Percentiles rank a stretch among this genome's conserved stretches.
phyloP scores from a whole-genome alignment of 192 early-diverging fungal species.

The Coemansia sp. region DNA sequence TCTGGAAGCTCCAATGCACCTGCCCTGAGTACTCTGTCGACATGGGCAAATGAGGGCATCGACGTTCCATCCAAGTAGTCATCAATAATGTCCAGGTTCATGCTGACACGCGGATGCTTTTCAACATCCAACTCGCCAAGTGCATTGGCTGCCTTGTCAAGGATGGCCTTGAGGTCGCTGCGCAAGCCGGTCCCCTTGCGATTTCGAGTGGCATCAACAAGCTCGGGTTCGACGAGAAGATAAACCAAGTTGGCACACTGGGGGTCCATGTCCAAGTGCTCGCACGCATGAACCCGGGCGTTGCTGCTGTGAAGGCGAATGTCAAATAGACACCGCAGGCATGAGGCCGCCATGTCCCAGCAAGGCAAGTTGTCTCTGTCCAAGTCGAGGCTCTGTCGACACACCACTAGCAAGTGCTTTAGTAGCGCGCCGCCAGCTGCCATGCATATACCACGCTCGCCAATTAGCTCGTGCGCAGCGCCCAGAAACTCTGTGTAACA shows the following conservation, averaged over 20 bases:
- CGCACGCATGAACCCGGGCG: constrained; percentile 12
- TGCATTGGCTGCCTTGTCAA: constrained; percentile 18
- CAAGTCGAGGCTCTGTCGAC: background rate
- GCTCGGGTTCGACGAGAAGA: constrained; percentile 29
- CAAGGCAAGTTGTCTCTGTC: background rate
- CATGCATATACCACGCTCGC: constrained; percentile 43
- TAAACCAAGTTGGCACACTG: constrained; percentile 25
- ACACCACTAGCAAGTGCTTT: constrained; percentile 16
- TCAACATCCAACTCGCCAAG: constrained; percentile 30
- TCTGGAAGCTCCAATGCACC: constrained; percentile 6
- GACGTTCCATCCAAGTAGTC: constrained; percentile 39
- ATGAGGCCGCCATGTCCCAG: constrained; percentile 23
- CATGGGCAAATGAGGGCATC: constrained; percentile 40
- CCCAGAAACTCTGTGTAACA: constrained; percentile 4
- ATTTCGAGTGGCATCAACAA: constrained; percentile 24
- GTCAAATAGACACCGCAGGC: constrained; percentile 43
- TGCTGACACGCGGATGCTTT: constrained; percentile 25
- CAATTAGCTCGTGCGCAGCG: constrained; percentile 24
- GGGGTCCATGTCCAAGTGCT: constrained; percentile 33
- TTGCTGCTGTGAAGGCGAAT: constrained; percentile 32
- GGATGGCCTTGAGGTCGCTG: constrained; percentile 39
- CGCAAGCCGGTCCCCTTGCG: constrained; percentile 37
- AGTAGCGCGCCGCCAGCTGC: constrained; percentile 32
- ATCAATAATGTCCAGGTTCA: constrained; percentile 43
- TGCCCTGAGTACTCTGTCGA: constrained; percentile 8